Base-by-base conservation (phyloP, 2,329 filamentous ascomycete species). In the Pyricularia grisea region DNA sequence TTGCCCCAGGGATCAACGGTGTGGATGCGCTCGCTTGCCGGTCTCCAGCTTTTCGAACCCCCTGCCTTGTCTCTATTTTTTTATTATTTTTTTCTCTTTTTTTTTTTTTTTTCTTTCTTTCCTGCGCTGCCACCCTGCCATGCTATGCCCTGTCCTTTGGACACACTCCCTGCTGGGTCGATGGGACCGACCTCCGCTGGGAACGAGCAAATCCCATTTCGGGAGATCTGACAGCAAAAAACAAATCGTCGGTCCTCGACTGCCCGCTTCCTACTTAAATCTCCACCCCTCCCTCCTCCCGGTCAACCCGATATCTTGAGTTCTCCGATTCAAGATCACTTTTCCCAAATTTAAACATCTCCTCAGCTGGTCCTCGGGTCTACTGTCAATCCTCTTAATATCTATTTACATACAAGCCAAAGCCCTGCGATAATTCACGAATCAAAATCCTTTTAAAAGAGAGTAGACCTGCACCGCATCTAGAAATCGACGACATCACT, bases 1-100 rank as follows among this genome's bases (percentile, higher is more conserved):
- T 79, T 74, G 77, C 76, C 79, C 78, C 80, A 80, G 79, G 83
- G 81, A 84, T 84, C 82, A 82, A 77, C 78, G 76, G 77, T 71
- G 70, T 73, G 71, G 72, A 69, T 71, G 69, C 36, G 75, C 72
- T 75, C 73, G 74, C 72, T 72, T 72, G 72, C 73, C 72, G 70
- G 71, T 70, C 71, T 72, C 71, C 71, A 71, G 58, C 58, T 61
- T 61, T 61, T 27, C 25, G n/a, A 27, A 25, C 58, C 58, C 58
- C 58, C 25, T 61, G 58, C 58, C 25, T 61, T 27, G 25, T 61
- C 2, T 61, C 27, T 27, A 3, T 25, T 60, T n/a, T 60, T n/a
- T 23, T 9, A 11, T 61, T 27, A 27, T 61, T 23, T 25, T 25
- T 50, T 50, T 50, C 20, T 58, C 4, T 58, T 61, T 9, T 12